Percentiles rank a stretch among this genome's conserved stretches.
phyloP scores from a whole-genome alignment of 2,329 filamentous ascomycete genomes.

The Trichoderma atrobrunneum region DNA sequence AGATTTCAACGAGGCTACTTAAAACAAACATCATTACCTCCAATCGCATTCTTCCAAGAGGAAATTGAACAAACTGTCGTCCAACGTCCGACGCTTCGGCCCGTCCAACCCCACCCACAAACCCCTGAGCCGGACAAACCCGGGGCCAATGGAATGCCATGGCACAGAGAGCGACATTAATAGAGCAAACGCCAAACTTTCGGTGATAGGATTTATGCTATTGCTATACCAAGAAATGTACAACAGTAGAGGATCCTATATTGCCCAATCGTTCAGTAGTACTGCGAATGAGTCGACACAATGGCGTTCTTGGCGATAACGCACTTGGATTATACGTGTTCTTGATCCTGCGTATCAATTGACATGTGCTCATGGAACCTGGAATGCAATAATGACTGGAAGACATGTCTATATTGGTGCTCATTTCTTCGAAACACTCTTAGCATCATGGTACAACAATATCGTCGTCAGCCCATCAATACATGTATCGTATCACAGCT shows the following conservation, averaged over 20 bases:
- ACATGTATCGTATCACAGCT: neutral
- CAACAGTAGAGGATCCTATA: neutral
- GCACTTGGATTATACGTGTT: no score
- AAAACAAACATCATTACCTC: neutral
- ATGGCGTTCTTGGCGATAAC: slow-evolving; percentile 2
- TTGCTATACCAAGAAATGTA: no score
- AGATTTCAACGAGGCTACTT: neutral
- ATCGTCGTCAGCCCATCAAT: neutral
- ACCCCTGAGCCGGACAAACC: neutral
- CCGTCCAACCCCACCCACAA: slow-evolving; percentile 3
- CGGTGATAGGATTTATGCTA: neutral
- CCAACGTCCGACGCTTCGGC: neutral
- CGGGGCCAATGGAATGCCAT: neutral
- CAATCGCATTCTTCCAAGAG: neutral
- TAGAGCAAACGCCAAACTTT: neutral
- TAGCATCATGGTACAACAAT: neutral
- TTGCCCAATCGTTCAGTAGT: neutral
- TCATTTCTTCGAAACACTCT: neutral
- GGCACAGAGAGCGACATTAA: neutral
- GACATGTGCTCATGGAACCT: neutral
- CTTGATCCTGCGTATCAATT: neutral
- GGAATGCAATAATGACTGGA: neutral
- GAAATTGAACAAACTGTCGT: neutral
- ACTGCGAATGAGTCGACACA: neutral
- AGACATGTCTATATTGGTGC: neutral